Evolutionary conservation across 2,329 filamentous ascomycete genomes (phyloP).

Genomic region (Aspergillus floridensis): DNA sequence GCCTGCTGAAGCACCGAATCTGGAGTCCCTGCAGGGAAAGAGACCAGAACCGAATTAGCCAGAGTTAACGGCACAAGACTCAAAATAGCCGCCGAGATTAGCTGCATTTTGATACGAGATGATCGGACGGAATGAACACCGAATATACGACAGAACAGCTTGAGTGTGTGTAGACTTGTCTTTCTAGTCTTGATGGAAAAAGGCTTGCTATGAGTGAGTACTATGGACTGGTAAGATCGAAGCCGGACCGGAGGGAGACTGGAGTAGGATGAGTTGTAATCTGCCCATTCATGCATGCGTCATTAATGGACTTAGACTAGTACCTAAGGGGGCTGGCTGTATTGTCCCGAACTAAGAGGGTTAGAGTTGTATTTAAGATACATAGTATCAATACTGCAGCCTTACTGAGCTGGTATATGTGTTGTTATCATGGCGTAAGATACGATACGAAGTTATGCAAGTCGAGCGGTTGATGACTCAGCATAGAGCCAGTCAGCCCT

Average conservation of each 20-base stretch:
- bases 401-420: no score
- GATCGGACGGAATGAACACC: background rate
- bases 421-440: no score
- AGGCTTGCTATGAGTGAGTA: background rate
- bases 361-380: no score
- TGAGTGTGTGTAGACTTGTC: background rate
- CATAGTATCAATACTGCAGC: no score
- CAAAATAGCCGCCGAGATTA: constrained; percentile 58
- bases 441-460: no score
- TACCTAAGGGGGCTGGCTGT: no score
- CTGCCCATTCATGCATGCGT: background rate
- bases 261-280: background rate
- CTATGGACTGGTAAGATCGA: background rate
- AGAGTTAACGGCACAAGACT: constrained; percentile 61
- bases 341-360: no score
- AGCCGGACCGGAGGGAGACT: background rate
- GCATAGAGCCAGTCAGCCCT: no score
- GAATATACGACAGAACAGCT: background rate
- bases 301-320: background rate
- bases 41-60: constrained; percentile 75
- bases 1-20: constrained; percentile 66
- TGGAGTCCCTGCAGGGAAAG: constrained; percentile 69
- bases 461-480: no score
- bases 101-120: constrained; percentile 56
- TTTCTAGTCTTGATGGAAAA: background rate